Conservation (phyloP, 2,329 filamentous ascomycete species). For the Sphaerulina vaccinii region DNA sequence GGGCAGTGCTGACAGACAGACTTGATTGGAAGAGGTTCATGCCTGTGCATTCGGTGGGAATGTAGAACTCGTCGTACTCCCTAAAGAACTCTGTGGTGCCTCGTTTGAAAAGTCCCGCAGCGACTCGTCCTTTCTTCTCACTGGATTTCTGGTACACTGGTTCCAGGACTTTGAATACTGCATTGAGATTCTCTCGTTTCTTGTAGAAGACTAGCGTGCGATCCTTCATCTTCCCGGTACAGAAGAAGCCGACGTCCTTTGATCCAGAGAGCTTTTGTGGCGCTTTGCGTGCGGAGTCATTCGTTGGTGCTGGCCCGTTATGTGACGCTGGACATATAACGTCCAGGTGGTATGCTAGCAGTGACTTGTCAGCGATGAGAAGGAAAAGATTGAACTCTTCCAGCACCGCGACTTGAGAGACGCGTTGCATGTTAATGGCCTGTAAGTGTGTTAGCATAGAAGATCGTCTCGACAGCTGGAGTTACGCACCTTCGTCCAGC, state of each 20-base stretch:
- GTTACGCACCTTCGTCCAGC: constrained; percentile 76
- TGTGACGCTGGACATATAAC: constrained; percentile 65
- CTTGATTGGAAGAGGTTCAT: constrained; percentile 96
- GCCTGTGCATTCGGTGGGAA: constrained; percentile 89
- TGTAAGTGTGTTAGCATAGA: constrained; percentile 44
- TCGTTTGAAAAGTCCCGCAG: constrained; percentile 64
- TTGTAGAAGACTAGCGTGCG: constrained; percentile 94
- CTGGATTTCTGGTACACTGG: constrained; percentile 91
- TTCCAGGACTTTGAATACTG: constrained; percentile 92
- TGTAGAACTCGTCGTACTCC: constrained; percentile 98
- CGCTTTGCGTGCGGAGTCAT: constrained; percentile 76
- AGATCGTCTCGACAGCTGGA: background rate
- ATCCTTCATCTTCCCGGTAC: constrained; percentile 95
- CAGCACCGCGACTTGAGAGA: constrained; percentile 90
- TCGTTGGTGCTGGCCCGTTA: constrained; percentile 34
- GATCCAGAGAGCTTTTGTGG: constrained; percentile 84
- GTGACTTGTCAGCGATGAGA: constrained; percentile 82
- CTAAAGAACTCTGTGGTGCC: constrained; percentile 93
- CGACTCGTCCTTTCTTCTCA: constrained; percentile 65
- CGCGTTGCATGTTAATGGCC: constrained; percentile 72
- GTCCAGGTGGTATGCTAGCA: constrained; percentile 93
- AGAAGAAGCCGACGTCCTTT: constrained; percentile 95
- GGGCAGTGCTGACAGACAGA: constrained; percentile 84
- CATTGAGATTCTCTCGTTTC: constrained; percentile 81
- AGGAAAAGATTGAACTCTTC: constrained; percentile 95